Base-by-base conservation (phyloP, 1,284 basidiomycete species). In the Irpex rosettiformis region DNA sequence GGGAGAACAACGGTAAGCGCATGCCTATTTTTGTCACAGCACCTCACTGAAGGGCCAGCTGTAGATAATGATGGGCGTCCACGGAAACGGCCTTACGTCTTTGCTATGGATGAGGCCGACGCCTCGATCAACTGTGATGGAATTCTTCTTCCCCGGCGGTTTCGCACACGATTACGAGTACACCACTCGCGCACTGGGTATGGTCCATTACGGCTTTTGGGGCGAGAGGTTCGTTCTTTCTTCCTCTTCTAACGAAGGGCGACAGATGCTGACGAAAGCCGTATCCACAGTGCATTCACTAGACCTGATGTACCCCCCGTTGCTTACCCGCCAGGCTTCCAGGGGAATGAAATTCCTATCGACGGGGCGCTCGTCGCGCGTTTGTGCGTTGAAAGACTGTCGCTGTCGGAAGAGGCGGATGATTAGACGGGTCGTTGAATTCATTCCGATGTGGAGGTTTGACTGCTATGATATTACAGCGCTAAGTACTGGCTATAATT, bases 131-230 rank as follows among this genome's bases (percentile, higher is more conserved):
- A 92, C 90, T 0, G 89, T 94, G 51, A 93, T 95, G 73, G 93
- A 96, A 68, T 93, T 95, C 72, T 94, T 94, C 74, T 93, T 77
- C 71, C 91, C 93, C 2, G 79, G 81, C 27, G 93, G 93, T 2
- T 95, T 94, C 70, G 90, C 93, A 7, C 83, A 85, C 64, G 93
- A 95, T 71, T 96, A 95, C 65, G 89, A 93, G 70, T 91, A 83
- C 62, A 91, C 89, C 0, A 79, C 92, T 0, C 82, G 88, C 22
- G 87, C 90, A 0, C 75, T 96, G 2, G 91, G 91, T 6, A 93
- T 95, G 81, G 79, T 78, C 0, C 90, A 96, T 71, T 94, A 88
- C 66, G 93, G 91, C 3, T 89, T 94, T 72, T 95, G 93, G 93
- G 78, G 78, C 11, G 72, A 82, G 65, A 70, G 73, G 79, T 82